These are phyloP conservation scores for Plectosphaerella sp. DNA, from an alignment of 2,329 filamentous ascomycete genomes.

Conservation along the genomic window DNA sequence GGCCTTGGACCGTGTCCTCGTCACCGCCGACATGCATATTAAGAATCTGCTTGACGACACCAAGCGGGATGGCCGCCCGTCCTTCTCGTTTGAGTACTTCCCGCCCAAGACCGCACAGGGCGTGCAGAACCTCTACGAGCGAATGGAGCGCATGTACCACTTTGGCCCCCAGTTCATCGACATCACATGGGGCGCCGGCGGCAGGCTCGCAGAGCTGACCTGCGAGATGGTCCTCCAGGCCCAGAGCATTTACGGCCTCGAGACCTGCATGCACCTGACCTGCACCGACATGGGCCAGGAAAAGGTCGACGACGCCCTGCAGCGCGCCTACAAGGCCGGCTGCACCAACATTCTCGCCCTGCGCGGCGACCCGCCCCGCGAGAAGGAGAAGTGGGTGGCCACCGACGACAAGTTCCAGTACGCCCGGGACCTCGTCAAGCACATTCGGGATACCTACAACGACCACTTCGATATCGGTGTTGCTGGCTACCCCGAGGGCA, in stretches of 20 bases:
- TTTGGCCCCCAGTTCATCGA: slow-evolving; percentile 95
- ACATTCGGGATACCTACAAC: slow-evolving; percentile 70
- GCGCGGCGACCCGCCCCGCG: slow-evolving; percentile 87
- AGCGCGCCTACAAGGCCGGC: slow-evolving; percentile 85
- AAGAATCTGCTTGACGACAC: slow-evolving; percentile 83
- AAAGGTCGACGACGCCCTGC: slow-evolving; percentile 84
- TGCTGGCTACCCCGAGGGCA: slow-evolving; percentile 92
- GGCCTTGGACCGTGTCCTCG: neutral
- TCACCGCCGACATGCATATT: slow-evolving; percentile 75
- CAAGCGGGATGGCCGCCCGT: slow-evolving; percentile 72
- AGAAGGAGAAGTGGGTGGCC: slow-evolving; percentile 90
- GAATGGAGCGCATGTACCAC: slow-evolving; percentile 98
- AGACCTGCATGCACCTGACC: slow-evolving; percentile 98
- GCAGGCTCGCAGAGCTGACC: slow-evolving; percentile 83
- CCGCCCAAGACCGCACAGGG: slow-evolving; percentile 95
- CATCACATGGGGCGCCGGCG: slow-evolving; percentile 96
- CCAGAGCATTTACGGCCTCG: slow-evolving; percentile 89
- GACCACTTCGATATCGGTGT: slow-evolving; percentile 92
- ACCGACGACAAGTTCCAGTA: slow-evolving; percentile 85
- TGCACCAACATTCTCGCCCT: slow-evolving; percentile 97
- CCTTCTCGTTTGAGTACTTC: slow-evolving; percentile 99
- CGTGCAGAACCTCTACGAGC: slow-evolving; percentile 98
- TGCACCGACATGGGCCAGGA: slow-evolving; percentile 96
- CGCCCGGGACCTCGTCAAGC: slow-evolving; percentile 82
- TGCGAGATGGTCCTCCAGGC: slow-evolving; percentile 97